Evolutionary conservation across 2,329 filamentous ascomycete species (phyloP).

Genomic region (Sarocladium kiliense): DNA sequence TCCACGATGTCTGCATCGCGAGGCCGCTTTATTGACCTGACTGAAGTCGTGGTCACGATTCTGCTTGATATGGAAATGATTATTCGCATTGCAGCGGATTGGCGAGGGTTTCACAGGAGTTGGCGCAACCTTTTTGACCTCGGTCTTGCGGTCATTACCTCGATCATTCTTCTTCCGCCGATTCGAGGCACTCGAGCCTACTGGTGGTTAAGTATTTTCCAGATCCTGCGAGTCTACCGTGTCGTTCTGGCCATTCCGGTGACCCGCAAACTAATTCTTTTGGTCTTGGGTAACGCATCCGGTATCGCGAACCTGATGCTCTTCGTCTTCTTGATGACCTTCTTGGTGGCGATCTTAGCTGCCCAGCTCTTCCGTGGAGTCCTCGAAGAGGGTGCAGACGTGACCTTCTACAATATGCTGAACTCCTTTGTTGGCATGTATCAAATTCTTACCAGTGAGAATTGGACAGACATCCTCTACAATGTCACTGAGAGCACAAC

Average conservation of each 20-base stretch:
- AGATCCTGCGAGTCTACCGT: slow-evolving; percentile 87
- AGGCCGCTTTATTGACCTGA: slow-evolving; percentile 60
- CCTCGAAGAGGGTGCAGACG: slow-evolving; percentile 62
- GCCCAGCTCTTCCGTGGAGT: slow-evolving; percentile 89
- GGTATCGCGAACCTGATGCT: slow-evolving; percentile 93
- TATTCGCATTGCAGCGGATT: slow-evolving; percentile 71
- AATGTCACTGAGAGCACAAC: slow-evolving; percentile 67
- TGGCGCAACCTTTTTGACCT: slow-evolving; percentile 78
- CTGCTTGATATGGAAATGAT: slow-evolving; percentile 77
- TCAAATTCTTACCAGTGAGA: slow-evolving; percentile 89
- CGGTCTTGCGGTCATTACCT: slow-evolving; percentile 71
- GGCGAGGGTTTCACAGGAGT: slow-evolving; percentile 71
- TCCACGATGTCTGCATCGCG: slow-evolving; percentile 63
- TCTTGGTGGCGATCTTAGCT: slow-evolving; percentile 88
- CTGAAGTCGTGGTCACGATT: slow-evolving; percentile 72
- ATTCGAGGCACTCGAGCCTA: slow-evolving; percentile 74
- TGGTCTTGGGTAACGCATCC: slow-evolving; percentile 84
- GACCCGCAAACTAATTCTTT: slow-evolving; percentile 77
- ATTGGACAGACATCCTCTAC: slow-evolving; percentile 90
- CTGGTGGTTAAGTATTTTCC: slow-evolving; percentile 86
- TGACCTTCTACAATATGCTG: slow-evolving; percentile 86
- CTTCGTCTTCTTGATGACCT: slow-evolving; percentile 94
- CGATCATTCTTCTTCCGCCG: slow-evolving; percentile 76
- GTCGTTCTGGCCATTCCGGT: slow-evolving; percentile 85
- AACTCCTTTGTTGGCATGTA: slow-evolving; percentile 98